Conservation (phyloP, 441 rosid genomes). For the Corymbia calophylla region DNA sequence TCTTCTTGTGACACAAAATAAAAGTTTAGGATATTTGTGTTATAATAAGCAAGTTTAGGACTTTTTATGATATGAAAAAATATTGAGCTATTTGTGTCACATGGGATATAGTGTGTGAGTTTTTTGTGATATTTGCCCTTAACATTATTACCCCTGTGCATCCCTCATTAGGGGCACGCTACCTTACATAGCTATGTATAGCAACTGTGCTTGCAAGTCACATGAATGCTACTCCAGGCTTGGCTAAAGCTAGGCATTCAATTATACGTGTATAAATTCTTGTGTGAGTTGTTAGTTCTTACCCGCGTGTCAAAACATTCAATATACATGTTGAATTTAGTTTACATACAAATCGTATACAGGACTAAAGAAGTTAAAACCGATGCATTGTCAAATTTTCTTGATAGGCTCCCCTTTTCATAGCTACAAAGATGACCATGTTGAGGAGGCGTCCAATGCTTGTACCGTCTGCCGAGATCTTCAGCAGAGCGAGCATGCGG, state of each 20-base stretch:
- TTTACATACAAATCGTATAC: neutral
- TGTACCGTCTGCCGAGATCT: constrained; percentile 13
- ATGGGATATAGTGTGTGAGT: too few relatives aligned
- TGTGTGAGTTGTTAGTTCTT: too few relatives aligned
- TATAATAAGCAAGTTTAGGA: too few relatives aligned
- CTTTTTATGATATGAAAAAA: too few relatives aligned
- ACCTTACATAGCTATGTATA: neutral
- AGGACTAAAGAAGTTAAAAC: neutral
- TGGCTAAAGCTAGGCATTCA: neutral
- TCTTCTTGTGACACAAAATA: too few relatives aligned
- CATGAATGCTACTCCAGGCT: neutral
- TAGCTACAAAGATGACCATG: constrained; percentile 19
- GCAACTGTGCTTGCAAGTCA: neutral
- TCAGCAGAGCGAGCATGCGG: constrained; percentile 8
- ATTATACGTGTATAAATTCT: neutral
- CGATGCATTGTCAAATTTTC: neutral
- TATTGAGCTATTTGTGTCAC: too few relatives aligned
- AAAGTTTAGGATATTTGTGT: too few relatives aligned
- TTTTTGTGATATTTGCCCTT: neutral
- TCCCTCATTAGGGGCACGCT: neutral
- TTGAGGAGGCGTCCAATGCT: constrained; percentile 3
- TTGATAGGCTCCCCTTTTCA: constrained; percentile 11
- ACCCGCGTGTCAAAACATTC: neutral
- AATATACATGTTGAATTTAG: neutral
- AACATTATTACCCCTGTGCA: neutral